Conservation (phyloP, 1,284 basidiomycete species). For the Fomes fomentarius region DNA sequence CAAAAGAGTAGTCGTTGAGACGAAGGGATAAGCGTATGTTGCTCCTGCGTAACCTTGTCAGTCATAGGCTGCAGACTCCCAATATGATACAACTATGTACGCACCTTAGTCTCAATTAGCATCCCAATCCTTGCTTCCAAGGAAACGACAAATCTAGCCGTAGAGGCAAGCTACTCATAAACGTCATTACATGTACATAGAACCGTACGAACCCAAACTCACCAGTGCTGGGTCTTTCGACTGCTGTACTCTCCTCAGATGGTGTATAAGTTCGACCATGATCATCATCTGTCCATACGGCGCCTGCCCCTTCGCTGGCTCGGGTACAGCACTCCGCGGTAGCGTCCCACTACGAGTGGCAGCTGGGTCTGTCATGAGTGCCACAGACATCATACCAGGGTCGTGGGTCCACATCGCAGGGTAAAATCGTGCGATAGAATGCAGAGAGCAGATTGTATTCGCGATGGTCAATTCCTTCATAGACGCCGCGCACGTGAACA, state of each 20-base stretch:
- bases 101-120: slow-evolving; percentile 65
- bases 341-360: slow-evolving; percentile 22
- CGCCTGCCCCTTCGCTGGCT: slow-evolving; percentile 45
- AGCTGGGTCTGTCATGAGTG: slow-evolving; percentile 59
- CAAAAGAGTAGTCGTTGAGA: slow-evolving; percentile 62
- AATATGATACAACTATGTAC: slow-evolving; percentile 1
- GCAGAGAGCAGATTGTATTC: slow-evolving; percentile 59
- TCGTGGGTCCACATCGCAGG: slow-evolving; percentile 72
- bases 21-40: slow-evolving; percentile 46
- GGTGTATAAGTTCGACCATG: slow-evolving; percentile 63
- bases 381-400: slow-evolving; percentile 77
- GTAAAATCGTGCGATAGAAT: slow-evolving; percentile 54
- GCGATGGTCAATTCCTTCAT: slow-evolving; percentile 59
- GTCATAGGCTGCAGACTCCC: too few relatives aligned
- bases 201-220: slow-evolving; percentile 17
- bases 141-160: slow-evolving; percentile 51
- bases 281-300: slow-evolving; percentile 70
- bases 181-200: neutral
- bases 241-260: slow-evolving; percentile 48
- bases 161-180: slow-evolving; percentile 42
- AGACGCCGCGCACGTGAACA: slow-evolving; percentile 72
- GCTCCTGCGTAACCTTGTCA: slow-evolving; percentile 47
- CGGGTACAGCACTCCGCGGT: slow-evolving; percentile 26
- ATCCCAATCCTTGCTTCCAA: slow-evolving; percentile 63
- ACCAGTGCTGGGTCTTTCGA: slow-evolving; percentile 44